These are phyloP conservation scores for Stephanodiscus triporus DNA, from an alignment of 108 stramenopile species.

Conservation along the genomic window DNA sequence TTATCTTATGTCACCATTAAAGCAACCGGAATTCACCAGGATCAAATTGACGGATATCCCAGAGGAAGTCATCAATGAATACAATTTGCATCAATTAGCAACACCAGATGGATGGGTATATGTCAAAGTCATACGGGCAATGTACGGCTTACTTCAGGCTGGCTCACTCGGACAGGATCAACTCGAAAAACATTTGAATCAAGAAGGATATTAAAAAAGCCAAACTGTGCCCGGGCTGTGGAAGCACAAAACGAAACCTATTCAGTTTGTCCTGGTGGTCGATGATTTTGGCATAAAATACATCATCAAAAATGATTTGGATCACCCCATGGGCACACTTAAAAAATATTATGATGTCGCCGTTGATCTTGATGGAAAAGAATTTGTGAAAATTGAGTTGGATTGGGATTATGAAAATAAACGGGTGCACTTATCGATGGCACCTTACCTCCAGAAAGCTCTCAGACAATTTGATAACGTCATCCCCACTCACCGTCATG, in stretches of 20 bases:
- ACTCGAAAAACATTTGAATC: not conserved
- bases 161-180: conserved; percentile 40
- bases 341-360: too few relatives aligned
- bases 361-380: too few relatives aligned
- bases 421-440: conserved; percentile 35
- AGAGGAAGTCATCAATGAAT: conserved; percentile 27
- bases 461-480: not conserved
- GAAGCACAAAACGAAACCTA: conserved; percentile 20
- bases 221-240: conserved; percentile 11
- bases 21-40: conserved; percentile 38
- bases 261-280: conserved; percentile 23
- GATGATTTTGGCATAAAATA: conserved; percentile 65
- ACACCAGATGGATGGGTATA: conserved; percentile 19
- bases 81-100: conserved; percentile 14
- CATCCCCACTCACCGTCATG: not conserved
- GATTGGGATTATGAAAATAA: conserved; percentile 48
- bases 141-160: conserved; percentile 56
- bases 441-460: not conserved
- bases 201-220: conserved; percentile 26
- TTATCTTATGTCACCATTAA: conserved; percentile 47
- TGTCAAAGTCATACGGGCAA: conserved; percentile 29
- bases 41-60: conserved; percentile 26
- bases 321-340: not conserved
- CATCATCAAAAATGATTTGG: conserved; percentile 14
- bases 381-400: conserved; percentile 15